Base-by-base conservation (phyloP, 495 filamentous ascomycete genomes). In the Aspergillus homomorphus region DNA sequence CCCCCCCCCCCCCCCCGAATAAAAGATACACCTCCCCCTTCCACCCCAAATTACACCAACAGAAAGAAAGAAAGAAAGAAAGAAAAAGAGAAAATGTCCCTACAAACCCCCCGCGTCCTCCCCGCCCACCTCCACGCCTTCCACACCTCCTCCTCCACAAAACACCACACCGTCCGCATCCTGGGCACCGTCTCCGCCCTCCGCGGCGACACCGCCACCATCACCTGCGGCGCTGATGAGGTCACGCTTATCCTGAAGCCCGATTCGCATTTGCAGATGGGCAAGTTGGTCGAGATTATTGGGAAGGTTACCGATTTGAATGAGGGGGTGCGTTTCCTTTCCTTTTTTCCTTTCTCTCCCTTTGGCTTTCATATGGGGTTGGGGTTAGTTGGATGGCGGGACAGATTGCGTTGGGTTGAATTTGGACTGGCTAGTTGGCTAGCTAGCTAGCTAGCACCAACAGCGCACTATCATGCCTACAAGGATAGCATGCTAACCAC, bases 241-340 rank as follows among this genome's bases (percentile, higher is more conserved):
- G 80, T 96, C 50, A 88, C 84, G 20, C 75, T 87, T 18, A 77
- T 87, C 54, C 68, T 96, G 70, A 92, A 89, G 67, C 78, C 88
- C 81, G 92, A 96, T 60, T 82, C 83, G 30, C 90, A 96, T 69
- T 75, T 98, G 42, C 79, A 83, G 51, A 79, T 89, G 68, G 87
- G 89, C 52, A 90, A 90, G 70, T 83, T 89, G 45, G 86, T 89
- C 18, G 95, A 98, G 74, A 75, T 98, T 58, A 87, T 98, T 44
- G 95, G 92, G 53, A 97, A 94, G 73, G 92, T 98, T 55, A 86
- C 91, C 57, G 71, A 77, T 64, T 54, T 77, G 24, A 74, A 77
- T 30, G 68, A 65, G 28, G 74, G 73, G 65, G 71, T 75, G 56
- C 49, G 62, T 68, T 48, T 49, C 41, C 15, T 26, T 45, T 49